Base-by-base conservation (phyloP, 257 asterid genomes). In the Solanum virginianum region DNA sequence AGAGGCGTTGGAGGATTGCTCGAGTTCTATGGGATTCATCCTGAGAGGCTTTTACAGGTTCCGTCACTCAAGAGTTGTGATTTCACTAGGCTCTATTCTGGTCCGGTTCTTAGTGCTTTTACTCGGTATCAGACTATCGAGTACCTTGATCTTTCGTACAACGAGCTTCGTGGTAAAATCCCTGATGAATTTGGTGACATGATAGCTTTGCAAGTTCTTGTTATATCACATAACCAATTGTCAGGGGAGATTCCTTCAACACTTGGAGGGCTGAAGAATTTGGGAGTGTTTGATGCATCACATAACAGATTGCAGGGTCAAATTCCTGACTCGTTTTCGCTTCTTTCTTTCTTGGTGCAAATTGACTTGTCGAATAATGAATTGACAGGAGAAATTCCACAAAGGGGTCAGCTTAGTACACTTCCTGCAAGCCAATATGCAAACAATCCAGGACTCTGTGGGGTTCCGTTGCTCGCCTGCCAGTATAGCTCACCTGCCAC, bases 211-310 rank as follows among this genome's bases (percentile, higher is more conserved):
- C 99, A 94, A 89, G 99, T 96, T 10, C 93, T 94, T 7, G 99
- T 90, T 3, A 56, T 96, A 68, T 91, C 97, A 8, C 98, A 96
- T 36, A 94, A 96, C 60, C 96, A 93, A 83, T 87, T 96, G 7
- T 94, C 99, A 1, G 99, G 98, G 0, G 99, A 96, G 86, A 96
- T 96, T 13, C 98, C 99, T 8, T 86, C 88, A 20, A 77, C 97
- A 26, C 86, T 96, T 79, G 99, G 99, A 11, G 91, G 90, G 89
- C 86, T 96, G 39, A 96, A 93, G 93, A 94, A 96, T 85, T 80
- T 94, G 13, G 98, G 99, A 14, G 99, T 96, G 39, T 96, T 96
- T 65, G 99, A 96, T 84, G 99, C 99, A 5, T 96, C 99, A 6
- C 95, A 94, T 55, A 94, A 96, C 86, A 89, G 98, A 81, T 36